Evolutionary conservation across 495 filamentous ascomycete species (phyloP).

Genomic region (Trichoderma erinaceum): DNA sequence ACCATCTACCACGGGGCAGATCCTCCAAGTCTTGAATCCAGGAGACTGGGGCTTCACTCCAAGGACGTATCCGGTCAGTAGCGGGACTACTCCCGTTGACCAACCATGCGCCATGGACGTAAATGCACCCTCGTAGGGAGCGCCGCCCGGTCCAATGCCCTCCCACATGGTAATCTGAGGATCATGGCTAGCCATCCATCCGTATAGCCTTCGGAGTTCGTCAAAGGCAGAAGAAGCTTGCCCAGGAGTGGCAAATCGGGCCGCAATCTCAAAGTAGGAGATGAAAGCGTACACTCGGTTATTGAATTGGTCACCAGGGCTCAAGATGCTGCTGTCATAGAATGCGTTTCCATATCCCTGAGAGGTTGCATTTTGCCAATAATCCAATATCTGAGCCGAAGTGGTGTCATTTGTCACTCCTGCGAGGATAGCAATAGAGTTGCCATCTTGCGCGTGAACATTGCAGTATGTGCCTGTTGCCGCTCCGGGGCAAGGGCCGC

Average conservation of each 20-base stretch:
- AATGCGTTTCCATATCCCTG: conserved; percentile 41
- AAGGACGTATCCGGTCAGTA: conserved; percentile 35
- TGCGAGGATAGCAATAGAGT: conserved; percentile 36
- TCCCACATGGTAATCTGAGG: conserved; percentile 40
- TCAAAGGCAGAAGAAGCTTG: conserved; percentile 31
- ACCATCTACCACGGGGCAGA: conserved; percentile 30
- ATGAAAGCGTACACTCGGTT: conserved; percentile 45
- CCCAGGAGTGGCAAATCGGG: conserved; percentile 32
- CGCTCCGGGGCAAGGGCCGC: conserved; percentile 15
- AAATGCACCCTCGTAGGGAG: conserved; percentile 33
- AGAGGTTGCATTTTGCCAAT: conserved; percentile 28
- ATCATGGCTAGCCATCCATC: conserved; percentile 41
- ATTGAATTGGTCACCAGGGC: conserved; percentile 27
- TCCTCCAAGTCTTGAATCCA: conserved; percentile 32
- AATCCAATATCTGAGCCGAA: conserved; percentile 29
- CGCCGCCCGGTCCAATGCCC: conserved; percentile 34
- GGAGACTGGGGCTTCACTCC: conserved; percentile 35
- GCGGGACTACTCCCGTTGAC: conserved; percentile 36
- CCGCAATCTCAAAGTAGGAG: conserved; percentile 45
- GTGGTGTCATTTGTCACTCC: conserved; percentile 28
- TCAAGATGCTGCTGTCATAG: conserved; percentile 37
- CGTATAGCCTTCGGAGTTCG: conserved; percentile 38
- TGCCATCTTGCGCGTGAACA: conserved; percentile 44
- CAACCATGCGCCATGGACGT: conserved; percentile 38
- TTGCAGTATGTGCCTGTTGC: conserved; percentile 19